A percentile compares a stretch with the other conserved stretches of the same genome.
Evolutionary conservation across 306 rosid genomes (phyloP).

Genomic region (Prinsepia uniflora): DNA sequence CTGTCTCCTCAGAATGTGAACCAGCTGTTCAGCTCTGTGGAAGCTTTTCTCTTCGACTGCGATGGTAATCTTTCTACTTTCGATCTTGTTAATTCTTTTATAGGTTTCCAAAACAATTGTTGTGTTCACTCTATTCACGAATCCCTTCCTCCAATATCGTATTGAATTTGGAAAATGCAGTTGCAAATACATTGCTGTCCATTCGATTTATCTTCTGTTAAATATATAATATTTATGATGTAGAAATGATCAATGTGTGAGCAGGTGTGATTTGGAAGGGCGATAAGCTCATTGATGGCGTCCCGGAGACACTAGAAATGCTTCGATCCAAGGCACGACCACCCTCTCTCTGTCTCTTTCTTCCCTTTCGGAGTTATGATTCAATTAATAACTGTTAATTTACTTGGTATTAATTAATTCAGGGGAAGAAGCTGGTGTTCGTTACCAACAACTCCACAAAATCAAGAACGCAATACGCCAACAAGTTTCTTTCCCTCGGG

Average conservation of each 20-base stretch:
- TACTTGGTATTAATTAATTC: background rate
- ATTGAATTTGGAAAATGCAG: too few species aligned
- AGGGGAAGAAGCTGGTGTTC: slow-evolving; percentile 85
- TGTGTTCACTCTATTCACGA: background rate
- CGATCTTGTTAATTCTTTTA: background rate
- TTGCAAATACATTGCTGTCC: background rate
- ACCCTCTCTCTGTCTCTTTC: background rate
- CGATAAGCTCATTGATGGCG: slow-evolving; percentile 68
- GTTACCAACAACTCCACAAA: slow-evolving; percentile 80
- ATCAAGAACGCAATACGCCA: slow-evolving; percentile 61
- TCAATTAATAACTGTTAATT: background rate
- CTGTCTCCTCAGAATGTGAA: slow-evolving; percentile 44
- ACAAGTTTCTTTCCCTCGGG: slow-evolving; percentile 78
- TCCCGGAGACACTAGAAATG: slow-evolving; percentile 53
- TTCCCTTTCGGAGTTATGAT: background rate
- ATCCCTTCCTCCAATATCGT: background rate
- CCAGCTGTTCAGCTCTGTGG: slow-evolving; percentile 56
- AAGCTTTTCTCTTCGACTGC: slow-evolving; percentile 92
- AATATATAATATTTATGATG: background rate
- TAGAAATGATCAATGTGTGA: background rate
- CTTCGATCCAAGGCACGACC: slow-evolving; percentile 64
- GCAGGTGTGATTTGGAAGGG: slow-evolving; percentile 96
- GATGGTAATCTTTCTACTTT: slow-evolving; percentile 46
- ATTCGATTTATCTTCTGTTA: background rate
- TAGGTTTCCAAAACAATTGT: too few species aligned